Base-by-base conservation (phyloP, 257 asterid genomes). In the Capsicum pubescens region DNA sequence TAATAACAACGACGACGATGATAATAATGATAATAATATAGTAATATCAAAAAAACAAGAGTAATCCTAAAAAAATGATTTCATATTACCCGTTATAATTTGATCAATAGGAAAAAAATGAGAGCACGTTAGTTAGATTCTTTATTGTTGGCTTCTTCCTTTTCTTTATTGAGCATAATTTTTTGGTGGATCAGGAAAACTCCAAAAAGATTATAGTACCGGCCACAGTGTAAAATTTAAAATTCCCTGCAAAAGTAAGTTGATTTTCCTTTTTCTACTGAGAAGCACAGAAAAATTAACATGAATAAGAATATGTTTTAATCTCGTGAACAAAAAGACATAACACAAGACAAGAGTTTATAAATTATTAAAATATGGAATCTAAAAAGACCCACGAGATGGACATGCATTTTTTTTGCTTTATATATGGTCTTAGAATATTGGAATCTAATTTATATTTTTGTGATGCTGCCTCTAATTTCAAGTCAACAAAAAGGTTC, bases 391-490 rank as follows among this genome's bases (percentile, higher is more conserved):
- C 60, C 59, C 83, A 57, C 44, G 79, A 66, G 36, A 74, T 67
- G 12, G 48, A 82, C 69, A 57, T 80, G 48, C 48, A 56, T 6
- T 52, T 13, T 57, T 2, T 2, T 68, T 85, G 86, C 87, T 88
- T 85, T 85, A 8, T 36, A 15, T 69, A 39, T 83, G 26, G 60
- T 86, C 44, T 88, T 84, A 35, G 58, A 61, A 82, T 21, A 66
- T 32, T 66, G 50, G 86, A 83, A 84, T 86, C 46, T 60, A 44
- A 72, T 84, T 39, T 39, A 39, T 39, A 39, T 39, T 72, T 86
- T 72, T 86, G 69, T 21, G 44, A 80, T 87, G 87, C 85, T 89
- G 86, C 87, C 92, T 86, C 86, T 85, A 76, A 36, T 79, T 81
- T 54, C 88, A 89, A 90, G 90, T 60, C 85, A 86, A 61, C 83